Base-by-base conservation (phyloP, 805 yeast species). In the Barnettozyma botsteinii region DNA sequence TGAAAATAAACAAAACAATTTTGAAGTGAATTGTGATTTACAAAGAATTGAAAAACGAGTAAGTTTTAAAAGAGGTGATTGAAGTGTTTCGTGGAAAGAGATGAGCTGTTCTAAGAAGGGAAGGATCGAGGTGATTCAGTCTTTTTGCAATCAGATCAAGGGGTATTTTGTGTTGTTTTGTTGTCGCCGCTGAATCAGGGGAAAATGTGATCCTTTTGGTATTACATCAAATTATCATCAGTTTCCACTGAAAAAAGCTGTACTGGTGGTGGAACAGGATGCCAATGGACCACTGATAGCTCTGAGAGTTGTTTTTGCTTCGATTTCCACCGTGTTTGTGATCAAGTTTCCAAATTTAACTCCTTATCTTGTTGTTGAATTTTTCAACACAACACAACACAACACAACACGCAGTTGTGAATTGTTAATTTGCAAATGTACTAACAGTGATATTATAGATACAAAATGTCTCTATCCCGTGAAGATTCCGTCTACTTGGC, bases 401-500 rank as follows among this genome's bases (percentile, higher is more conserved):
- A 4, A n/a, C 11, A 6, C 33, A 30, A 9, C 9, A 17, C 3
- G 11, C 22, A 18, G 10, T n/a, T n/a, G n/a, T n/a, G n/a, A n/a
- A n/a, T n/a, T n/a, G n/a, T n/a, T n/a, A n/a, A n/a, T n/a, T n/a
- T n/a, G n/a, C n/a, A n/a, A n/a, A n/a, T n/a, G 7, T 15, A 32
- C 34, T 26, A 32, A 36, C 37, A 12, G 30, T 9, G 37, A 22
- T 15, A 30, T 12, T 21, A 23, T n/a, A 32, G 12, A 42, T 21
- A n/a, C 10, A 56, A 56, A 60, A 80, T 81, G 88, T 75, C 89
- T 57, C 73, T 77, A 66, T 76, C 91, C 61, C 94, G 97, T 76
- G 98, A 93, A 81, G 95, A 93, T 72, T 86, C 94, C 61, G 96
- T 93, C 59, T 91, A 89, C 71, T 80, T 93, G 63, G 98, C 98